A percentile compares a stretch with the other conserved stretches of the same genome.
phyloP scores from a whole-genome alignment of 345 rosid genomes.

The Rhodamnia rubescens region DNA sequence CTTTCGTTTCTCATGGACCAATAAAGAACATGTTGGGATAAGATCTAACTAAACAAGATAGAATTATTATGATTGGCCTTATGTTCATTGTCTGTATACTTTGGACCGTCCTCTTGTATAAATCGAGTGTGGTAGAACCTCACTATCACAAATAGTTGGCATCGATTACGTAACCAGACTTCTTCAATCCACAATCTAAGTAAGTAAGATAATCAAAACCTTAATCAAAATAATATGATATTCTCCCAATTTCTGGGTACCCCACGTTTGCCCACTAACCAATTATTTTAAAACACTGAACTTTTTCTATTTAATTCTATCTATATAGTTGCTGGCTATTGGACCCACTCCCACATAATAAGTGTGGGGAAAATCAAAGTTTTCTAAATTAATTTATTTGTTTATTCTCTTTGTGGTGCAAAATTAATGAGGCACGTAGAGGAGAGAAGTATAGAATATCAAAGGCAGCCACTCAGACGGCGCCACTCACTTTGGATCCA shows the following conservation, averaged over 20 bases:
- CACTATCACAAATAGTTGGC: neutral
- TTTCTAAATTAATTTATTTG: neutral
- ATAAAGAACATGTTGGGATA: neutral
- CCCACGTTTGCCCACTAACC: neutral
- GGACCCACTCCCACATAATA: neutral
- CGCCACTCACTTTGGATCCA: neutral
- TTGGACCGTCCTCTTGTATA: neutral
- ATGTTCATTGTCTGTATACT: neutral
- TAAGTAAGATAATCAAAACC: neutral
- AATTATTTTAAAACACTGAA: neutral
- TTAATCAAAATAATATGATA: neutral
- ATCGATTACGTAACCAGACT: neutral
- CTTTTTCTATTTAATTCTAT: neutral
- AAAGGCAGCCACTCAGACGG: neutral
- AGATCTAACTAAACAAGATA: neutral
- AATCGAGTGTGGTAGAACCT: neutral
- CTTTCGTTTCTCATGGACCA: neutral
- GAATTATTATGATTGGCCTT: neutral
- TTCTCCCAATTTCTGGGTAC: neutral
- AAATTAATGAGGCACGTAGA: neutral
- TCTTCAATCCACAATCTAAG: neutral
- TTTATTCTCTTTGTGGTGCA: neutral
- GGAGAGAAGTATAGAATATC: neutral
- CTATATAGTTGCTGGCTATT: neutral
- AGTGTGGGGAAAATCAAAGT: neutral